A percentile compares a stretch with the other conserved stretches of the same genome.
These are phyloP conservation scores for Casuarina equisetifolia DNA, from an alignment of 306 rosid genomes.

Conservation along the genomic window DNA sequence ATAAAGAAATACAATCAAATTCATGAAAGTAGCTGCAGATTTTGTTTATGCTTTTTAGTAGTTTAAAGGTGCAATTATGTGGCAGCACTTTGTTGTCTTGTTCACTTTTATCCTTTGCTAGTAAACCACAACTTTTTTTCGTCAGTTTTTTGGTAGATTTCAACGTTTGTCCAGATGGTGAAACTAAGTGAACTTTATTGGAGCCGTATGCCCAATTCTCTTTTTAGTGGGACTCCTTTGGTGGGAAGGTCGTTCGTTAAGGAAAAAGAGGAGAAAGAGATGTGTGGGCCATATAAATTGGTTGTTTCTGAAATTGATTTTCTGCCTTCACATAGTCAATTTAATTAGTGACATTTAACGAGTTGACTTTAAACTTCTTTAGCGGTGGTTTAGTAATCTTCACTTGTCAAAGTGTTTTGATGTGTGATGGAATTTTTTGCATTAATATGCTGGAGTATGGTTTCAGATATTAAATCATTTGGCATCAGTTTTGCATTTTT, in stretches of 20 bases:
- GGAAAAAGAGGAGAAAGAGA: conserved; percentile 26
- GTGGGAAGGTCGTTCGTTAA: conserved; percentile 46
- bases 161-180: conserved; percentile 43
- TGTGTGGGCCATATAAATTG: conserved; percentile 26
- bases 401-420: background rate
- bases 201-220: conserved; percentile 40
- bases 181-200: conserved; percentile 32
- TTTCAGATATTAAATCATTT: background rate
- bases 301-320: background rate
- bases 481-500: background rate
- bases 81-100: background rate
- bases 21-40: too few species aligned
- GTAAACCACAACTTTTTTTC: background rate
- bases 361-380: background rate
- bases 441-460: background rate
- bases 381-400: background rate
- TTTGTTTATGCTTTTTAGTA: too few species aligned
- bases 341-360: background rate
- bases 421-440: background rate
- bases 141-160: conserved; percentile 35
- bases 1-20: too few species aligned
- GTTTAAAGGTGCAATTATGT: too few species aligned
- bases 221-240: conserved; percentile 47
- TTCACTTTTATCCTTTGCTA: background rate
- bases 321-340: background rate